Percentiles rank a stretch among this genome's conserved stretches.
Conservation (phyloP, 805 yeast species). For the Yarrowia sp. region DNA sequence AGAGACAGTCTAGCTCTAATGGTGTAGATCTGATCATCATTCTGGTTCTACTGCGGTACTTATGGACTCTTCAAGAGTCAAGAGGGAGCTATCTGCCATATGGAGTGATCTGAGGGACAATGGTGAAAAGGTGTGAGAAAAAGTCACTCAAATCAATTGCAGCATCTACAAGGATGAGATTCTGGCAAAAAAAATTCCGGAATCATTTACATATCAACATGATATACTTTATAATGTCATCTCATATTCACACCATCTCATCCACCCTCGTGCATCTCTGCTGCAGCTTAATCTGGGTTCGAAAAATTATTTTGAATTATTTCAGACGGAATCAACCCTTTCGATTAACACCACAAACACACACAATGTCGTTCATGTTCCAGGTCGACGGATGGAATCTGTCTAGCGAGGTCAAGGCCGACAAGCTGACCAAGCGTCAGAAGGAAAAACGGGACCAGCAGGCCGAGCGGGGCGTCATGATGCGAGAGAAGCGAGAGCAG, state of each 20-base stretch:
- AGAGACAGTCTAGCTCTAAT: no score
- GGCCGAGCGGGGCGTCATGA: constrained; percentile 44
- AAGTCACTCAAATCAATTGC: no score
- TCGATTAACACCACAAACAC: neutral
- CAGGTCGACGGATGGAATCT: constrained; percentile 85
- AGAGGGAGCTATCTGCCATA: no score
- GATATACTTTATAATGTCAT: no score
- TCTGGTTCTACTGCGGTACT: no score
- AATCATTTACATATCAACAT: no score
- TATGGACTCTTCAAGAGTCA: no score
- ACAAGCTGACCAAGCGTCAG: constrained; percentile 41
- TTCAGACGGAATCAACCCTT: neutral
- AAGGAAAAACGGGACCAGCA: constrained; percentile 46
- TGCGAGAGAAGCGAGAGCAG: constrained; percentile 42
- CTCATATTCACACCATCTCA: neutral
- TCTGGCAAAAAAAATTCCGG: no score
- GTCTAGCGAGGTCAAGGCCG: constrained; percentile 55
- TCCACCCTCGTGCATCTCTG: neutral
- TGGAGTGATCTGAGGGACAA: no score
- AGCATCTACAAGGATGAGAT: no score
- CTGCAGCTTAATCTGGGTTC: constrained; percentile 31
- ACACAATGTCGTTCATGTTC: constrained; percentile 57
- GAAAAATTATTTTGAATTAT: constrained; percentile 18
- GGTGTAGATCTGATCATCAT: no score
- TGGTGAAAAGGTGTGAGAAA: no score